Base-by-base conservation (phyloP, 768 basidiomycete species). In the Mycena venus region DNA sequence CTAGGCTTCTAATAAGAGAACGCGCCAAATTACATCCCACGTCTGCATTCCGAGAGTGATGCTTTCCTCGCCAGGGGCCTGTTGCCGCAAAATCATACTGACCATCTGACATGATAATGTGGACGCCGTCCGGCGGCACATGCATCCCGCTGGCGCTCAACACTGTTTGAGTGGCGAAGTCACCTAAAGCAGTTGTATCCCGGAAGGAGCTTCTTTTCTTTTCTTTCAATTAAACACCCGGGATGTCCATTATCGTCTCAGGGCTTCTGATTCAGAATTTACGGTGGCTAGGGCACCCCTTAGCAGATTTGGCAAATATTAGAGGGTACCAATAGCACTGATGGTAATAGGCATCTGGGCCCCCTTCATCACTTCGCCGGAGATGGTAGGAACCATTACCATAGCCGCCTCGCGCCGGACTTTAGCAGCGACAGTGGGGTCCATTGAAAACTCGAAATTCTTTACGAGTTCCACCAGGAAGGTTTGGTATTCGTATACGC, bases 401-500 rank as follows among this genome's bases (percentile, higher is more conserved):
- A 89, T 77, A 72, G 86, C 87, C 8, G 87, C 84, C 72, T 88
- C 86, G 61, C 88, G 80, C 42, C 88, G 83, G 27, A 90, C 78
- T 31, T 53, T 56, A 19, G 84, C 79, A 5, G 81, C 78, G 23
- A 87, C 78, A 25, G 86, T 85, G 21, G 85, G 84, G 1, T 86
- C 87, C 5, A 80, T 85, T 71, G 85, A 78, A 38, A 93, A 85
- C 76, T 91, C 88, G n/a, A n/a, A n/a, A n/a, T n/a, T n/a, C n/a
- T n/a, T n/a, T n/a, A n/a, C n/a, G n/a, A n/a, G n/a, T n/a, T 92
- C 91, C 8, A 90, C 86, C 6, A 92, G 84, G 74, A 93, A 86
- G 1, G 88, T 81, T 76, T 91, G 89, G 40, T 92, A 82, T 79
- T 93, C 92, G 68, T 87, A 85, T 1, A 92, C 70, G 5, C 75